Evolutionary conservation across 768 basidiomycete genomes (phyloP), one percentile per base, ranked within the genome.

Genomic region (Tephrocybe rancida): DNA sequence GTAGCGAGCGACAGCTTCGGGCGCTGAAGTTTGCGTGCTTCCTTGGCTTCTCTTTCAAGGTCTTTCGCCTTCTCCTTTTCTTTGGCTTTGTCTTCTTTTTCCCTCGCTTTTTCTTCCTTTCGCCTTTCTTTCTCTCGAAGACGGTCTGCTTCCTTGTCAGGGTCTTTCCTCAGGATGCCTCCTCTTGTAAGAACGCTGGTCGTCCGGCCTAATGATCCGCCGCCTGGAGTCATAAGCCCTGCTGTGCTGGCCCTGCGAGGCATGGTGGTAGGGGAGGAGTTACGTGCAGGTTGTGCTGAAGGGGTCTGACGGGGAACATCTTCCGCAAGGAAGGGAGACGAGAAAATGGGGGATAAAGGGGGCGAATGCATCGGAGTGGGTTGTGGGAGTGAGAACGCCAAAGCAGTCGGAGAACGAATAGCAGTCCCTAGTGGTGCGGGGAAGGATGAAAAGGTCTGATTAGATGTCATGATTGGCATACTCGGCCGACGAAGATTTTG

Each of bases 1-100:
- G 66, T 65, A 11, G 67, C 59, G 5, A 73, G 45, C 11, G 70
- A 69, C 8, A 73, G 53, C 52, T 70, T 68, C 0, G 73, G 73
- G 1, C 68, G 64, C 35, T 62, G 64, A 2, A 35, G 21, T 43
- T 51, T 67, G 38, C 45, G 59, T 34, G 24, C 16, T 43, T 60
- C 58, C 38, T 49, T 61, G 29, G 50, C 61, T 5, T 45, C 56
- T 30, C 32, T 32, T 25, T 55, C 54, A 29, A 48, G 30, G 22
- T 53, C 46, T 42, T 48, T 53, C 3, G 26, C 41, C 16, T 41
- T 37, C 39, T 44, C 62, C 47, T 50, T 53, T 29, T 62, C 64
- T 48, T 56, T 61, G 44, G 57, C 64, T 26, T 52, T 59, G n/a
- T 64, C 64, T 34, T 65, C 67, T 41, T 52, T 59, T 35, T 70